Percentiles rank a stretch among this genome's conserved stretches.
Conservation (phyloP, 345 rosid genomes). For the Salix dunnii region DNA sequence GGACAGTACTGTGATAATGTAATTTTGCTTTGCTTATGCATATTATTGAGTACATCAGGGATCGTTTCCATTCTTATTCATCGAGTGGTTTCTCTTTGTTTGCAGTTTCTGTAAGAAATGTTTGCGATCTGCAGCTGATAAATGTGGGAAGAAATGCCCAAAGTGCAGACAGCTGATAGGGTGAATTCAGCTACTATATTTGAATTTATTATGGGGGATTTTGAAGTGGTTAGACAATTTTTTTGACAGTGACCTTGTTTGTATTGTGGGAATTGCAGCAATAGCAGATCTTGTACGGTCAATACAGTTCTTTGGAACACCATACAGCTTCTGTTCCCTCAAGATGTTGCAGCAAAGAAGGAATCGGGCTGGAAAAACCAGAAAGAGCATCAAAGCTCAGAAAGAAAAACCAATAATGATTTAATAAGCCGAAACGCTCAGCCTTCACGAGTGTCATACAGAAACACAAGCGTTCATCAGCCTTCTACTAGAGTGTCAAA, state of each 20-base stretch:
- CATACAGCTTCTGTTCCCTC: conserved; percentile 85
- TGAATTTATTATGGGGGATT: background rate
- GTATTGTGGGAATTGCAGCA: conserved; percentile 36
- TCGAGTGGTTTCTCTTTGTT: background rate
- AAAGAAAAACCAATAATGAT: conserved; percentile 13
- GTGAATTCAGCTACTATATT: conserved; percentile 26
- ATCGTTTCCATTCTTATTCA: no score
- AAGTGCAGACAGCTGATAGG: conserved; percentile 88
- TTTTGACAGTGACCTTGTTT: background rate
- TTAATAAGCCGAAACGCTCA: conserved; percentile 14
- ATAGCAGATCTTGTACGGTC: conserved; percentile 80
- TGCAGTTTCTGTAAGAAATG: conserved; percentile 89
- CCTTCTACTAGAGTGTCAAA: conserved; percentile 17
- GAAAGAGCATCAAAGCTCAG: conserved; percentile 24
- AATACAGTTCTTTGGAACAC: conserved; percentile 98
- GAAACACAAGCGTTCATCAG: background rate
- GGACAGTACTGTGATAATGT: background rate
- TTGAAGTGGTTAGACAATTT: background rate
- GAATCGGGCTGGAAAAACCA: conserved; percentile 31
- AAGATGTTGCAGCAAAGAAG: conserved; percentile 78
- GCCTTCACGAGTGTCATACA: background rate
- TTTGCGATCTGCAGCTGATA: conserved; percentile 73
- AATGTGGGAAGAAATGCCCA: conserved; percentile 90
- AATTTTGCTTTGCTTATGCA: no score
- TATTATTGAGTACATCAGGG: no score